Conservation (phyloP, 2,329 filamentous ascomycete species). For the Beauveria pseudobassiana region DNA sequence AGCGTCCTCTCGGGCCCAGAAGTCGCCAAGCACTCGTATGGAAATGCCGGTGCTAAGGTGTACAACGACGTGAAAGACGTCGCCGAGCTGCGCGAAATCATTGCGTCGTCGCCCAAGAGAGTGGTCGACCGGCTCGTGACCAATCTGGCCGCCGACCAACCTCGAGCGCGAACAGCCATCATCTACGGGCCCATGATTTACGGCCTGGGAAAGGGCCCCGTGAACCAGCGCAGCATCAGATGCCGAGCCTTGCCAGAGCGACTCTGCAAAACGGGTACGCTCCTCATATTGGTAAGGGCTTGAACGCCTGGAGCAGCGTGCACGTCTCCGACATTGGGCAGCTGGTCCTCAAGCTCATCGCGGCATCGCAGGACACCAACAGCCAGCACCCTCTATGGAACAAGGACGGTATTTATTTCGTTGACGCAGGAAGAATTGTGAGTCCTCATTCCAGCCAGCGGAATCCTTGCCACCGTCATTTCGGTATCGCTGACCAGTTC, state of each 20-base stretch:
- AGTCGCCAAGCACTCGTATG: constrained; percentile 2
- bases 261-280: constrained; percentile 31
- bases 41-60: constrained; percentile 42
- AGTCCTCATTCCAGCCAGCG: neutral
- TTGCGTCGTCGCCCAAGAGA: constrained; percentile 40
- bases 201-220: constrained; percentile 34
- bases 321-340: constrained; percentile 34
- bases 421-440: neutral
- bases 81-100: constrained; percentile 35
- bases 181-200: constrained; percentile 38
- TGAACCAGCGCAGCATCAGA: constrained; percentile 39
- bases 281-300: constrained; percentile 31
- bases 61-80: constrained; percentile 45
- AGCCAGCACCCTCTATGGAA: constrained; percentile 21
- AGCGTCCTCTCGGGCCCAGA: constrained; percentile 2
- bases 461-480: too few species aligned
- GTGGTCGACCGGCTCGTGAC: constrained; percentile 57
- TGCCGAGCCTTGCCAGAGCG: constrained; percentile 29
- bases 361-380: constrained; percentile 18
- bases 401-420: constrained; percentile 25
- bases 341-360: constrained; percentile 19
- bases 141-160: constrained; percentile 20
- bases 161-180: constrained; percentile 29
- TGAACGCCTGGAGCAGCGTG: constrained; percentile 37
- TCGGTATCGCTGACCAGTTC: neutral